Conservation (phyloP, 768 basidiomycete species). For the Leccinellum albellum region DNA sequence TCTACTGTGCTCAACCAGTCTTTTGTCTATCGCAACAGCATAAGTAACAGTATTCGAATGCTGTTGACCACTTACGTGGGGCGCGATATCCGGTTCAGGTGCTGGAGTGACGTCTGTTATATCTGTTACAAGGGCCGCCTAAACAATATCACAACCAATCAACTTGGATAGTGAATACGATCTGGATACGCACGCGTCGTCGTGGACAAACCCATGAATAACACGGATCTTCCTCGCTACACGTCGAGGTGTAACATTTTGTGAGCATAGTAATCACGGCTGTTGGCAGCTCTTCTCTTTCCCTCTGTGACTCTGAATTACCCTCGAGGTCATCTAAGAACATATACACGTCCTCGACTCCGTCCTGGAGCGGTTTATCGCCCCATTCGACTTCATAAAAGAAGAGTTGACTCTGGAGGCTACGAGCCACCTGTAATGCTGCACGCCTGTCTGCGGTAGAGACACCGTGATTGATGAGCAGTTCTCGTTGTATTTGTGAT, state of each 20-base stretch:
- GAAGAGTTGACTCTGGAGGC: constrained; percentile 88
- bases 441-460: constrained; percentile 76
- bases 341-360: constrained; percentile 91
- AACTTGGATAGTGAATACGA: neutral
- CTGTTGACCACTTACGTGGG: constrained; percentile 32
- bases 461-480: constrained; percentile 70
- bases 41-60: constrained; percentile 4
- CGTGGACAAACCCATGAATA: constrained; percentile 79
- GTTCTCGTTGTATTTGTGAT: constrained; percentile 78
- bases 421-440: constrained; percentile 84
- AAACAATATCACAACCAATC: constrained; percentile 5
- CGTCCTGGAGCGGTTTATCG: constrained; percentile 73
- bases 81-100: constrained; percentile 25
- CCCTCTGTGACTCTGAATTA: constrained; percentile 52
- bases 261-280: constrained; percentile 89
- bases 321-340: constrained; percentile 83
- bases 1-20: constrained; percentile 56
- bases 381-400: constrained; percentile 98
- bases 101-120: constrained; percentile 18
- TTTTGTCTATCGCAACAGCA: constrained; percentile 26
- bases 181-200: constrained; percentile 46
- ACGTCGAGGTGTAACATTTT: constrained; percentile 85
- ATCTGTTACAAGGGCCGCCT: constrained; percentile 26
- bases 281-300: constrained; percentile 75
- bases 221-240: constrained; percentile 74